phyloP scores from a whole-genome alignment of 2,329 filamentous ascomycete genomes.

The Fusarium sp. region DNA sequence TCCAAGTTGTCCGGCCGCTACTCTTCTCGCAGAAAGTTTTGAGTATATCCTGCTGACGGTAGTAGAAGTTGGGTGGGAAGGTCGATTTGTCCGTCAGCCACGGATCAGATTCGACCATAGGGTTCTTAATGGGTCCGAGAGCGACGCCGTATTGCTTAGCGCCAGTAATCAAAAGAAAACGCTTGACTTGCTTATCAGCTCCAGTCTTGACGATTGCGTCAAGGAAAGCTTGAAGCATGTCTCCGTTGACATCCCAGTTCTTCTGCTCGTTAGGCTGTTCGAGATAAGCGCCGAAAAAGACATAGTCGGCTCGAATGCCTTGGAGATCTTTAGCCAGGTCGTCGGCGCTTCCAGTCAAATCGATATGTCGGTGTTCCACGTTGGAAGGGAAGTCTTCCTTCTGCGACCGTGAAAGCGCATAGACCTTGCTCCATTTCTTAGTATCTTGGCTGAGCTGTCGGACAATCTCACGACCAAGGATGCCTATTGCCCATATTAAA shows the following conservation, averaged over 20 bases:
- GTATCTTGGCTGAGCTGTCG: constrained; percentile 2
- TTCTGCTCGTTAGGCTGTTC: constrained; percentile 6
- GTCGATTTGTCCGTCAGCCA: constrained; percentile 5
- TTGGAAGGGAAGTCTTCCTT: constrained; percentile 21
- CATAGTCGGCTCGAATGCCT: constrained; percentile 7
- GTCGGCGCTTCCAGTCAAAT: constrained; percentile 12
- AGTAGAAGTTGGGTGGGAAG: constrained; percentile 28
- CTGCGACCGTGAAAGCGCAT: constrained; percentile 9
- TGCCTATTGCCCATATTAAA: too few relatives aligned
- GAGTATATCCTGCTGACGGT: constrained; percentile 15
- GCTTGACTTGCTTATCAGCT: neutral
- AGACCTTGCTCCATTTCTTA: constrained; percentile 12
- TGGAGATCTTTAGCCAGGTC: neutral
- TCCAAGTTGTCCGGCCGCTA: neutral
- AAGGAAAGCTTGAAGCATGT: constrained; percentile 14
- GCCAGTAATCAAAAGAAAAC: constrained; percentile 1
- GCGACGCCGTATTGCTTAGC: constrained; percentile 21
- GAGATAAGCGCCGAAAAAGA: constrained; percentile 22
- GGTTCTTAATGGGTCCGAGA: constrained; percentile 16
- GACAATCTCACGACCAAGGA: constrained; percentile 14
- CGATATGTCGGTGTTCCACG: constrained; percentile 15
- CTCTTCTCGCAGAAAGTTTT: neutral
- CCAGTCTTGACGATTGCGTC: constrained; percentile 5
- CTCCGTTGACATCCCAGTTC: constrained; percentile 13
- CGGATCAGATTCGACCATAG: constrained; percentile 13